Percentiles rank a stretch among this genome's conserved stretches.
Evolutionary conservation across 176 grass and related monocot genomes (phyloP).

Genomic region (Dactylis glomerata): DNA sequence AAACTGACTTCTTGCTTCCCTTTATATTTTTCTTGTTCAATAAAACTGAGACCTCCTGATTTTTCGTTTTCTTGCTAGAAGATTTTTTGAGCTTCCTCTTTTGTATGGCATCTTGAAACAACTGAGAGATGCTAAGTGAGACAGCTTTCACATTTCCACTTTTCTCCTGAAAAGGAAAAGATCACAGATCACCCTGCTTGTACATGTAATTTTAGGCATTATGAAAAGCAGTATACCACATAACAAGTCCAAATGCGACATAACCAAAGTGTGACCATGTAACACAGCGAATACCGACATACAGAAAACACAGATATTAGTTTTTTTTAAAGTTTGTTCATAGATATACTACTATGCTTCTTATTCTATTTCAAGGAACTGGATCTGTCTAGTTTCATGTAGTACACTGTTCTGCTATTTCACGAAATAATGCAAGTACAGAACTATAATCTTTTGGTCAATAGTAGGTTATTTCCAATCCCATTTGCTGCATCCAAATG

Average conservation of each 20-base stretch:
- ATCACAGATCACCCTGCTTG: slow-evolving; percentile 6
- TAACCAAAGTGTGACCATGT: neutral
- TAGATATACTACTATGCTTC: neutral
- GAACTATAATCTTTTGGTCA: neutral
- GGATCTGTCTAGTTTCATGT: neutral
- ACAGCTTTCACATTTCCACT: slow-evolving; percentile 10
- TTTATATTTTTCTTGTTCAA: slow-evolving; percentile 47
- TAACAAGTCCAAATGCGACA: neutral
- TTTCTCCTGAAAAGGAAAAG: slow-evolving; percentile 57
- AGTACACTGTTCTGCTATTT: neutral
- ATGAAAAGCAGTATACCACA: slow-evolving; percentile 1
- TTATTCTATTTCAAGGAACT: neutral
- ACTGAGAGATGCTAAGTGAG: slow-evolving; percentile 51
- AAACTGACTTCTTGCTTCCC: slow-evolving; percentile 38
- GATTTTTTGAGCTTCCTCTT: slow-evolving; percentile 39
- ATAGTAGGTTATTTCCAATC: neutral
- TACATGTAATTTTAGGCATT: neutral
- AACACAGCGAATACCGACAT: neutral
- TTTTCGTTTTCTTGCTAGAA: slow-evolving; percentile 49
- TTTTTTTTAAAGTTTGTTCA: neutral
- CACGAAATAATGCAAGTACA: neutral
- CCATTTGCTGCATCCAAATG: neutral
- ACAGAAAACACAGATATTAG: neutral
- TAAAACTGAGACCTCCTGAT: slow-evolving; percentile 32
- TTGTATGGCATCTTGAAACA: slow-evolving; percentile 44